These are phyloP conservation scores for Aspergillus sclerotioniger DNA, from an alignment of 495 filamentous ascomycete species.

Conservation along the genomic window DNA sequence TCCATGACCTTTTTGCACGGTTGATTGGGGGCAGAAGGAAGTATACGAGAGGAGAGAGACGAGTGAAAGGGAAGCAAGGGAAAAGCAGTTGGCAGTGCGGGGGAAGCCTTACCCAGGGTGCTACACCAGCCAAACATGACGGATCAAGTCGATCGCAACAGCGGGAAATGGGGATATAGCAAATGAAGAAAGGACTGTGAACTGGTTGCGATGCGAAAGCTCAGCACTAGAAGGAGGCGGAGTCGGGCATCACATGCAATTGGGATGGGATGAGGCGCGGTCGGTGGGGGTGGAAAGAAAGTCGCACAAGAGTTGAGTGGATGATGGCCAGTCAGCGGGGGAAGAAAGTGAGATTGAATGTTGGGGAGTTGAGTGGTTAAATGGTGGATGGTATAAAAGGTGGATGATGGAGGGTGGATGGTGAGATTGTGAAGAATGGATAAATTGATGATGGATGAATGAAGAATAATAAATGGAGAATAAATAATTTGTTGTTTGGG, in stretches of 20 bases:
- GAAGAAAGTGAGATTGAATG: background rate
- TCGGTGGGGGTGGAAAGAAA: background rate
- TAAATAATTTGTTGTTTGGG: background rate
- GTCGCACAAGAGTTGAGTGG: background rate
- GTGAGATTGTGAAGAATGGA: no score
- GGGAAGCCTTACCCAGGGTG: background rate
- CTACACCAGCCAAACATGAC: conserved; percentile 2
- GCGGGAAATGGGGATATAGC: no score
- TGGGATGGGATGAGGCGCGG: background rate
- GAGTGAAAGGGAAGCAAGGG: background rate
- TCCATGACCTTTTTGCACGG: background rate
- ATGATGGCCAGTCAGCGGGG: background rate
- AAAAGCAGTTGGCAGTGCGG: background rate
- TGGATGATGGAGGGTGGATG: no score
- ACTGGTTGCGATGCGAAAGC: no score
- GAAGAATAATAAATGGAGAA: background rate
- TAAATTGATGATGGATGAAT: no score
- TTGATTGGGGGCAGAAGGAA: background rate
- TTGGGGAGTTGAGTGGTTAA: background rate
- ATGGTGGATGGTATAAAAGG: background rate
- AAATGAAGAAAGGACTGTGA: no score
- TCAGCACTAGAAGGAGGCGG: background rate
- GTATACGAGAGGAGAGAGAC: background rate
- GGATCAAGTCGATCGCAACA: background rate
- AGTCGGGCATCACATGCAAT: background rate